Percentiles rank a stretch among this genome's conserved stretches.
phyloP scores from a whole-genome alignment of 805 yeast species.

The Wickerhamomyces tratensis region DNA sequence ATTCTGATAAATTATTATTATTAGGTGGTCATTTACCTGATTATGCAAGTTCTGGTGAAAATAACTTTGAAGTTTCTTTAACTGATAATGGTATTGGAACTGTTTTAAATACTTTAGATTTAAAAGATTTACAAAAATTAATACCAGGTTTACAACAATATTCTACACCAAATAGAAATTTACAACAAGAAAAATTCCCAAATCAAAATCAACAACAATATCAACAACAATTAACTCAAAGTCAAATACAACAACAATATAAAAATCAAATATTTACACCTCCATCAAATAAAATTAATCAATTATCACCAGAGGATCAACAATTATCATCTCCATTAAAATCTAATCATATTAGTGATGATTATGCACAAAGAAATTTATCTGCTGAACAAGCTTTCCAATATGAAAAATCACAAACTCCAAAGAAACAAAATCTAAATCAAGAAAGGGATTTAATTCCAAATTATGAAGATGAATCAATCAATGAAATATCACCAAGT shows the following conservation, averaged over 20 bases:
- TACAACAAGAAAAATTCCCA: constrained; percentile 10
- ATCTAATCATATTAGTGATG: too few relatives aligned
- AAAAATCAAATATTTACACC: not conserved
- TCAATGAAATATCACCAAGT: not conserved
- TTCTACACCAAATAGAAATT: constrained; percentile 24
- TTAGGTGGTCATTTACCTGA: constrained; percentile 91
- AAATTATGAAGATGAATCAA: too few relatives aligned
- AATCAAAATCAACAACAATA: constrained; percentile 5
- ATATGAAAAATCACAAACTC: constrained; percentile 3
- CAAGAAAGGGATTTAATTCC: too few relatives aligned
- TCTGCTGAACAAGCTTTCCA: constrained; percentile 18
- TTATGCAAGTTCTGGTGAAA: constrained; percentile 39
- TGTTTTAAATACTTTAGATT: constrained; percentile 55
- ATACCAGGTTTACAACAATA: constrained; percentile 26
- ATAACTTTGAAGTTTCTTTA: constrained; percentile 42
- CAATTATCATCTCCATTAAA: not conserved
- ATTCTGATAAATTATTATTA: constrained; percentile 58
- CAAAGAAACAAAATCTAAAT: not conserved
- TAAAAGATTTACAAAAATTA: constrained; percentile 23
- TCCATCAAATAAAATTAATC: constrained; percentile 6
- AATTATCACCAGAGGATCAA: constrained; percentile 20
- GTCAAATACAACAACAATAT: not conserved
- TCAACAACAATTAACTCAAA: constrained; percentile 7
- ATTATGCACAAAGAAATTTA: not conserved
- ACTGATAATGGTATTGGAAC: constrained; percentile 47